These are phyloP conservation scores for Mucor ambiguus DNA, from an alignment of 371 early-diverging fungal species.

Conservation along the genomic window DNA sequence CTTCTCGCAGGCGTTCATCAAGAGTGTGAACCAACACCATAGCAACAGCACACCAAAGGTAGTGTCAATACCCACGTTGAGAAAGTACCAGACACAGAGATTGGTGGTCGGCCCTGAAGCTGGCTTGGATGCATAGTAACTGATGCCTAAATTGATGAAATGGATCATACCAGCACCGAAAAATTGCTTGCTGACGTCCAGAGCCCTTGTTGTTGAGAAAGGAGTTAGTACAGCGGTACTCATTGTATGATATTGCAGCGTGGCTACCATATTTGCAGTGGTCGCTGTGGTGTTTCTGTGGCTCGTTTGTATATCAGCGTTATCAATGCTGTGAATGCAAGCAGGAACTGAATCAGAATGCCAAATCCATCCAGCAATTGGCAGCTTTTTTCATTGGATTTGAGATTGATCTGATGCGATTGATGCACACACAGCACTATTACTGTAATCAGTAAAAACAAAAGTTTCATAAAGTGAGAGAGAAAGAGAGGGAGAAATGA, in stretches of 20 bases:
- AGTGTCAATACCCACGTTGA: conserved; percentile 62
- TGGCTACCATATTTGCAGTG: conserved; percentile 57
- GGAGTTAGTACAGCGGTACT: not conserved
- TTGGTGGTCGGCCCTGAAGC: conserved; percentile 44
- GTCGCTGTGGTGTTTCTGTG: conserved; percentile 62
- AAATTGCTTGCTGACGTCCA: conserved; percentile 68
- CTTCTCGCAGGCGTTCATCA: conserved; percentile 22
- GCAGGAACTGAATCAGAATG: conserved; percentile 56
- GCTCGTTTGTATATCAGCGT: conserved; percentile 61
- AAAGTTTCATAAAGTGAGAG: not conserved
- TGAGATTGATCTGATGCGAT: not conserved
- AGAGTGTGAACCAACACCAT: conserved; percentile 40
- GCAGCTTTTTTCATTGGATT: conserved; percentile 34
- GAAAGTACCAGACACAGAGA: conserved; percentile 66
- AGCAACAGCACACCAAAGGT: conserved; percentile 65
- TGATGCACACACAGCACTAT: not conserved
- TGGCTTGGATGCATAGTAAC: conserved; percentile 45
- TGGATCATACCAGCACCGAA: conserved; percentile 63
- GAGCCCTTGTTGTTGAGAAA: conserved; percentile 43
- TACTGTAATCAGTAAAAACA: not conserved
- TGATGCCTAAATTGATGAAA: conserved; percentile 57
- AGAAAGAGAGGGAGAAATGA: not conserved
- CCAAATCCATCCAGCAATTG: conserved; percentile 63
- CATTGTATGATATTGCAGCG: not conserved
- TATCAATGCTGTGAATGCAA: conserved; percentile 57